phyloP scores from a whole-genome alignment of 495 filamentous ascomycete species.

The Tetracladium setigerum region DNA sequence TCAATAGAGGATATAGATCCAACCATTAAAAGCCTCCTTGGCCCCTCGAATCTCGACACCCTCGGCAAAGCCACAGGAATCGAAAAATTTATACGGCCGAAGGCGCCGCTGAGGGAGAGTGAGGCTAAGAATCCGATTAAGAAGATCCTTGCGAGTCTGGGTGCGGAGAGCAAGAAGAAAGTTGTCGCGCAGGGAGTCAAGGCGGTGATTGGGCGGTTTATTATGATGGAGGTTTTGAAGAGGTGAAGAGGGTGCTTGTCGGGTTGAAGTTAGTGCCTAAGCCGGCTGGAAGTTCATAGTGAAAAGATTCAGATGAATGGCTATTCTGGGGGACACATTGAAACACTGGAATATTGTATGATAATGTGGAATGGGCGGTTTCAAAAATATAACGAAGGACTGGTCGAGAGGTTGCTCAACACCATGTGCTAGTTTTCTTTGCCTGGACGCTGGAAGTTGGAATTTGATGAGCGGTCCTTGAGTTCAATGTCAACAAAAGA shows the following conservation, averaged over 20 bases:
- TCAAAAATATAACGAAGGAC: no score
- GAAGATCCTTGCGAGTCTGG: slow-evolving; percentile 1
- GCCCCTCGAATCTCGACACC: background rate
- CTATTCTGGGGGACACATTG: no score
- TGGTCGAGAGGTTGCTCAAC: no score
- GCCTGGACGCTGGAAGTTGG: no score
- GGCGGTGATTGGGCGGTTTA: slow-evolving; percentile 15
- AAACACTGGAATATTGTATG: no score
- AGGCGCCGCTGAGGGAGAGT: background rate
- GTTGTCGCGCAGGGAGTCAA: slow-evolving; percentile 7
- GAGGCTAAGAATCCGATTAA: background rate
- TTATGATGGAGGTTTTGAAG: slow-evolving; percentile 12
- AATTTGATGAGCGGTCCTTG: no score
- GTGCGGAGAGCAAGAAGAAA: background rate
- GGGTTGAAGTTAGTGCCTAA: slow-evolving; percentile 3
- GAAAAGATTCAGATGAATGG: no score
- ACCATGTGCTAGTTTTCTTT: no score
- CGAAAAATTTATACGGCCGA: slow-evolving; percentile 7
- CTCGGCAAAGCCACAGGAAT: background rate
- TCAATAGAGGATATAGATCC: background rate
- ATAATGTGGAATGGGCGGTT: no score
- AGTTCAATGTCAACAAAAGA: no score
- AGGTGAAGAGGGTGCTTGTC: slow-evolving; percentile 7
- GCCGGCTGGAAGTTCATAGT: no score
- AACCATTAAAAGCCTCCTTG: slow-evolving; percentile 1